These are phyloP conservation scores for Pichia terricola DNA, from an alignment of 1,139 yeast species.

Conservation along the genomic window DNA sequence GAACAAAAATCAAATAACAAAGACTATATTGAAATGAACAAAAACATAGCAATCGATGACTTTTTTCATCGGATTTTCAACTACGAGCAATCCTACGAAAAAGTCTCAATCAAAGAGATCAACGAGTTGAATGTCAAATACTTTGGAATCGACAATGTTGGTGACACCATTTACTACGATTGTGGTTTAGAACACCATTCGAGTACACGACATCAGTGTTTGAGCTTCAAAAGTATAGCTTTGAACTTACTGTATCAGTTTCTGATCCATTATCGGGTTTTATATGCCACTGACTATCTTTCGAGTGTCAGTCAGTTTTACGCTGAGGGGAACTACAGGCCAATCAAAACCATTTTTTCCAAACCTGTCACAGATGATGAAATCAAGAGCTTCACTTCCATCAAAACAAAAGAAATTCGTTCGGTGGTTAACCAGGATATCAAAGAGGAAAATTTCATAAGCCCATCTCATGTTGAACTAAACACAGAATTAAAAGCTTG, in stretches of 20 bases:
- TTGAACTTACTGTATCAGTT: constrained; percentile 21
- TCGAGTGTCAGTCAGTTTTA: constrained; percentile 21
- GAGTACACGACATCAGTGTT: constrained; percentile 13
- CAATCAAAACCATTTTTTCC: constrained; percentile 15
- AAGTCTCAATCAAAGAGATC: constrained; percentile 42
- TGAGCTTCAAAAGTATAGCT: constrained; percentile 16
- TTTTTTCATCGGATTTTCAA: constrained; percentile 48
- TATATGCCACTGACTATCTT: constrained; percentile 19
- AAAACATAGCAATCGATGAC: constrained; percentile 44
- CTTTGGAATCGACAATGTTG: constrained; percentile 39
- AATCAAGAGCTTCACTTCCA: constrained; percentile 1
- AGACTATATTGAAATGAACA: constrained; percentile 21
- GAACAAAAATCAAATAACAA: constrained; percentile 44
- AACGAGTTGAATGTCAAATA: constrained; percentile 31
- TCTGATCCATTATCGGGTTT: constrained; percentile 19
- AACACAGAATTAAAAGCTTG: neutral
- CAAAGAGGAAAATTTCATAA: neutral
- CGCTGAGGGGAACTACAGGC: constrained; percentile 20
- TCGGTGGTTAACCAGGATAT: neutral
- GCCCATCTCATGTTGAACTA: neutral
- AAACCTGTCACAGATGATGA: constrained; percentile 11
- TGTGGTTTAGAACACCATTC: constrained; percentile 21
- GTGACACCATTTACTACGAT: constrained; percentile 28
- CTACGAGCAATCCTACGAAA: constrained; percentile 49
- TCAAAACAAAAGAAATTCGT: neutral